Percentiles rank a stretch among this genome's conserved stretches.
Evolutionary conservation across 225 moss, liverwort and hornwort species (phyloP).

Genomic region (Antitrichia curtipendula): DNA sequence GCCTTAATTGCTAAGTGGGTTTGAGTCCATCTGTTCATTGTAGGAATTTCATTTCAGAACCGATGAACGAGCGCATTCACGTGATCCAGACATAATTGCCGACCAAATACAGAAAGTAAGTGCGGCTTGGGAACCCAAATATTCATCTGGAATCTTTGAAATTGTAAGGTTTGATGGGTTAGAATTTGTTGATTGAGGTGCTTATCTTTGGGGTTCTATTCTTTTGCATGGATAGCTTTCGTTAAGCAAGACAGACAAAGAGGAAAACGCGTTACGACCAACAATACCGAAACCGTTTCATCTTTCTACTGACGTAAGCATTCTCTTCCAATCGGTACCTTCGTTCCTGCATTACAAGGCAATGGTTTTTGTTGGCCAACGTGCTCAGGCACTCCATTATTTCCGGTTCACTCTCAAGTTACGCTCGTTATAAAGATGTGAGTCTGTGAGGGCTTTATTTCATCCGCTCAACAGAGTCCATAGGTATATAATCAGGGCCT

Average conservation of each 20-base stretch:
- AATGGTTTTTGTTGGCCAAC: not conserved
- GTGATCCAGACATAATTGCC: slow-evolving; percentile 15
- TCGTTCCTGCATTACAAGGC: not conserved
- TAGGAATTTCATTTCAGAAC: slow-evolving; percentile 91
- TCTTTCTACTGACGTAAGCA: slow-evolving; percentile 68
- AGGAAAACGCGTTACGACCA: slow-evolving; percentile 16
- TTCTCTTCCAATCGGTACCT: not conserved
- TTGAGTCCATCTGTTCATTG: not conserved
- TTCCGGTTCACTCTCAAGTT: not conserved
- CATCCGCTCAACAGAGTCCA: not conserved
- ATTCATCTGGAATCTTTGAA: not conserved
- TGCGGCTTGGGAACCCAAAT: not conserved
- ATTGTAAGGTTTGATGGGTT: not conserved
- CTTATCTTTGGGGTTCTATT: slow-evolving; percentile 2
- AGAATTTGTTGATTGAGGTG: not conserved
- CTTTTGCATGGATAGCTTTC: slow-evolving; percentile 42
- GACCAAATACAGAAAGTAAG: slow-evolving; percentile 28
- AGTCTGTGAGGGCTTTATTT: not conserved
- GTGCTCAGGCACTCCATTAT: not conserved
- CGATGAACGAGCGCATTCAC: slow-evolving; percentile 60
- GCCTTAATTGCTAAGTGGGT: not conserved
- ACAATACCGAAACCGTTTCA: slow-evolving; percentile 74
- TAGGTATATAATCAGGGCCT: not conserved
- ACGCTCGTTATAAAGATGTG: not conserved
- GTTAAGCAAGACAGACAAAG: slow-evolving; percentile 26